Base-by-base conservation (phyloP, 768 basidiomycete genomes). In the Cantharellus anzutake region DNA sequence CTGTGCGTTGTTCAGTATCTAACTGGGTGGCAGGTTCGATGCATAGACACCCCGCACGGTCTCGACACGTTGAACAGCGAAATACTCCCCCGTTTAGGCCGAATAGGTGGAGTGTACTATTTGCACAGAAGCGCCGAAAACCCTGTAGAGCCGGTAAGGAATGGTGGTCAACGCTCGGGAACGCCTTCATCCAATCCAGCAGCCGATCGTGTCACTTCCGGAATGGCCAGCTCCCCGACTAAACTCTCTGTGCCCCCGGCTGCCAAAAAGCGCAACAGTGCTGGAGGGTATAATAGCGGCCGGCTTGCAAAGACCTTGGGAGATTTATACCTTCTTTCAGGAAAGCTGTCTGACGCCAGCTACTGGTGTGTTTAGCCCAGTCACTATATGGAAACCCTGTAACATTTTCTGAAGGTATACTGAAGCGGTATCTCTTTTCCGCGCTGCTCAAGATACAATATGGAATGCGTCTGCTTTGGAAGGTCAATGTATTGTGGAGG, bases 381-480 rank as follows among this genome's bases (percentile, higher is more conserved):
- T 55, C 11, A 37, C 1, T 55, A 37, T 55, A 11, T 11, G 11
- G 11, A 48, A 48, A 48, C 11, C 38, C 11, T 37, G 14, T 55
- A 55, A 7, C 7, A 11, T 55, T 37, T 55, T 55, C 35, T 35
- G 40, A 66, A 90, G 87, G 81, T 98, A 91, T 70, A 78, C 80
- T 58, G 92, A 98, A 73, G 84, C 91, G 7, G 71, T 90, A 16
- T 77, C 77, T 40, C 68, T 86, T n/a, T 81, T 90, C 65, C 86
- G 83, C 69, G 74, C 74, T 1, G 76, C 80, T 4, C 79, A 81
- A 59, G 94, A 97, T 69, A 71, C 78, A 34, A 74, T 86, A 37
- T 99, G 94, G 94, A 85, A 92, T 68, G 94, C 89, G 0, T 81
- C 84, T 7, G 82, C 83, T 0, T 73, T 89, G 51, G 96, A 99